Percentiles rank a stretch among this genome's conserved stretches.
Evolutionary conservation across 345 rosid genomes (phyloP).

Genomic region (Gossypium thurberi): DNA sequence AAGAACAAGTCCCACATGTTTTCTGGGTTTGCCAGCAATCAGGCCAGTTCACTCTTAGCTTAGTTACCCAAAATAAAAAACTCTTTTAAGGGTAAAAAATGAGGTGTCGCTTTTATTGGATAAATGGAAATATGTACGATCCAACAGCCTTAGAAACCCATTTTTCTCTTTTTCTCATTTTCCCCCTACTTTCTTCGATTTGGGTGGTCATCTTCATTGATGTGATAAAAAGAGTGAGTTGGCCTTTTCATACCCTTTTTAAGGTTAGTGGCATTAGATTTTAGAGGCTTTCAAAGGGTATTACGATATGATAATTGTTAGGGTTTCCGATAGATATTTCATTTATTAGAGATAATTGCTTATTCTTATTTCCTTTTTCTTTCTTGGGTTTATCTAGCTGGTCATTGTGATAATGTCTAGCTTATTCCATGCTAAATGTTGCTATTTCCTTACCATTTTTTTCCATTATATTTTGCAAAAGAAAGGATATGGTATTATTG

Average conservation of each 20-base stretch:
- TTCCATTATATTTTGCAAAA: not conserved
- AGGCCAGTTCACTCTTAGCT: conserved; percentile 35
- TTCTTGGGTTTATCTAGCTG: not conserved
- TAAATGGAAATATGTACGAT: not conserved
- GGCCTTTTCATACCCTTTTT: not conserved
- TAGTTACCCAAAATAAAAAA: not conserved
- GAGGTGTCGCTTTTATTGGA: not conserved
- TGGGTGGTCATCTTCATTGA: not conserved
- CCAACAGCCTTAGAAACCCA: not conserved
- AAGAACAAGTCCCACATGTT: conserved; percentile 21
- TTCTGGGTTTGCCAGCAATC: conserved; percentile 26
- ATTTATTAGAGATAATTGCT: no score
- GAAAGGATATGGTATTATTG: not conserved
- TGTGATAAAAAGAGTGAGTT: conserved; percentile 1
- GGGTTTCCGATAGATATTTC: no score
- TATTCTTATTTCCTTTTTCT: no score
- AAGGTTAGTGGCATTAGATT: no score
- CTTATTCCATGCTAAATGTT: not conserved
- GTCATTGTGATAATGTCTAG: not conserved
- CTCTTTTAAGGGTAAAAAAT: not conserved
- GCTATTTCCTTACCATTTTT: not conserved
- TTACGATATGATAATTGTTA: not conserved
- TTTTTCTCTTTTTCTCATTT: not conserved
- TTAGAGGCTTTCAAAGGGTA: no score
- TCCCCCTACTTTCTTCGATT: not conserved